Evolutionary conservation across 2,329 filamentous ascomycete species (phyloP), one percentile per base, ranked within the genome.

Genomic region (Claviceps pazoutovae): DNA sequence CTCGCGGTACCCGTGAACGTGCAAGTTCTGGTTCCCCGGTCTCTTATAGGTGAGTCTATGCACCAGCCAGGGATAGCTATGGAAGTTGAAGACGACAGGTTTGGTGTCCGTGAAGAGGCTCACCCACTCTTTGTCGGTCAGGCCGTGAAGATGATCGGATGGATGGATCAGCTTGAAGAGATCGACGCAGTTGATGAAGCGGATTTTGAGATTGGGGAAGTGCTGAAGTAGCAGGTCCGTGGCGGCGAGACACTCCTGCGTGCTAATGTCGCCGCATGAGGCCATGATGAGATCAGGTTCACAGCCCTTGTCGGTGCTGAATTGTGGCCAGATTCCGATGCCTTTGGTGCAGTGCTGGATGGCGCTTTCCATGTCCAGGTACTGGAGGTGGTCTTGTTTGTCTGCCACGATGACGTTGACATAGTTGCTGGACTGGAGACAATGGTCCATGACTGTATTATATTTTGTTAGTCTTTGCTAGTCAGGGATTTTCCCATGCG

Each of bases 11-110:
- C 86, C 86, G 36, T 82, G 74, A n/a, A 90, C 86, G 59, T 86
- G 80, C 56, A 89, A 66, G 66, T 86, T 81, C 46, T 73, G 64
- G 64, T 76, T 79, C 5, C 84, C 84, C 1, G 80, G 82, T 1
- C 85, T 80, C 69, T 84, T 84, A 70, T 88, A 89, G 0, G 84
- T 85, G 58, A 90, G 68, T 49, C 85, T 76, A 69, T 89, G 85
- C 49, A 90, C 78, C 60, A 90, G 73, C 83, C 83, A 89, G 8
- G 86, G 85, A 69, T 90, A 89, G 36, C 80, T 84, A 71, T 90
- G 86, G 78, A 89, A 90, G 71, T 88, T 89, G 74, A 90, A 89
- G 62, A 89, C 80, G 62, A 88, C 72, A 21, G 85, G 86, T 57
- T 75, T 82, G 70, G 88, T 72, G 16, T 74, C 72, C 1, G 85